Evolutionary conservation across 192 early-diverging fungal species (phyloP).

Genomic region (Powellomyces hirtus): DNA sequence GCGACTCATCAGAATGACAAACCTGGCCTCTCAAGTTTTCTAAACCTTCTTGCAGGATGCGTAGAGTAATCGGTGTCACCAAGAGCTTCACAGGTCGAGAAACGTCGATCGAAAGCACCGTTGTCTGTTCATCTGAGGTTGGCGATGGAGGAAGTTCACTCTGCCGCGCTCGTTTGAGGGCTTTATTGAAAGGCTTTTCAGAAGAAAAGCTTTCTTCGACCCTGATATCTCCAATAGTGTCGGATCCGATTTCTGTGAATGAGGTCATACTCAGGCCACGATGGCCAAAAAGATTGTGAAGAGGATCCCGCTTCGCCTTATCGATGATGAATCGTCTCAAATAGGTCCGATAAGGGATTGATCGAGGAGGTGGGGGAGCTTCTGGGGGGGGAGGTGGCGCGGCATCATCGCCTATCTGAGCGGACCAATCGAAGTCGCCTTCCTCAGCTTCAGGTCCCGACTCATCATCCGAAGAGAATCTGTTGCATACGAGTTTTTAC

Average conservation of each 20-base stretch:
- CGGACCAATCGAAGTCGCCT: too few relatives aligned
- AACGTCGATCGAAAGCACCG: slow-evolving; percentile 23
- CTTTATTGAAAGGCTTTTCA: slow-evolving; percentile 12
- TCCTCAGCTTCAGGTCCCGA: too few relatives aligned
- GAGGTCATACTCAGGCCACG: background rate
- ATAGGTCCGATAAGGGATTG: slow-evolving; percentile 60
- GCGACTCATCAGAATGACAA: too few relatives aligned
- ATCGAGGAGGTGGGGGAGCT: slow-evolving; percentile 30
- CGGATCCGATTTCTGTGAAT: background rate
- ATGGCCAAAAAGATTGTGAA: background rate
- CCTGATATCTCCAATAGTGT: background rate
- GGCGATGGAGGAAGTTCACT: slow-evolving; percentile 47
- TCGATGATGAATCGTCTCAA: slow-evolving; percentile 48
- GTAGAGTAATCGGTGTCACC: slow-evolving; percentile 67
- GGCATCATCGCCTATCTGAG: too few relatives aligned
- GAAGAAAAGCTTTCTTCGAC: background rate
- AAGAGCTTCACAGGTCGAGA: slow-evolving; percentile 55
- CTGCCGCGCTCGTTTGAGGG: slow-evolving; percentile 34
- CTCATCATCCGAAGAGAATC: too few relatives aligned
- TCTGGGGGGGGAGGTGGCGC: too few relatives aligned
- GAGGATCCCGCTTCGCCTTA: slow-evolving; percentile 13
- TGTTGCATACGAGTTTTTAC: too few relatives aligned
- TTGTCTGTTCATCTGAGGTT: background rate
- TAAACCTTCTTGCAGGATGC: slow-evolving; percentile 63
- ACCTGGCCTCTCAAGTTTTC: slow-evolving; percentile 19